Base-by-base conservation (phyloP, 2,329 filamentous ascomycete species). In the Mariannaea elegans region DNA sequence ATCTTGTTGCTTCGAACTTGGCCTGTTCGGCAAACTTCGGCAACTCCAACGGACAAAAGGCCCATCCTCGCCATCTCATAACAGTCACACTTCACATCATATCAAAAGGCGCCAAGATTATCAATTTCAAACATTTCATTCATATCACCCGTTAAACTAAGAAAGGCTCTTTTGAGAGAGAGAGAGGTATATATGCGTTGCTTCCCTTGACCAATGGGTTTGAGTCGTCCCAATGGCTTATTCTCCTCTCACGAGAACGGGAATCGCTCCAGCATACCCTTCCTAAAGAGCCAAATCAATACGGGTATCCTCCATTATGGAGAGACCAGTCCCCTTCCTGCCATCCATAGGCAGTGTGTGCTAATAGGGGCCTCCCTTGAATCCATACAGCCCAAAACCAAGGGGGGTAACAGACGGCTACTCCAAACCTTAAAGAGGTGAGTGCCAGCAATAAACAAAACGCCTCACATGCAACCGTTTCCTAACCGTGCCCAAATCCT, bases 401-500 rank as follows among this genome's bases (percentile, higher is more conserved):
- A n/a, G n/a, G n/a, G 24, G 29, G 32, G n/a, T 31, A 50, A 42
- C 29, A 42, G 53, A 50, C 34, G 31, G 45, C 32, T 31, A 41
- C 44, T 19, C 44, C 10, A 24, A 9, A 18, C 46, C 51, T 39
- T 34, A 45, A 57, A 41, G 48, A 65, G 47, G 46, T 21, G 45
- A 61, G 61, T 52, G 54, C 65, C 65, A 65, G 55, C 60, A 46
- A 62, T 65, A 67, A 64, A 49, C 48, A 69, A 56, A 71, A 75
- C 72, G 65, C 72, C 72, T 45, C 70, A 70, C 72, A 71, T 72
- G 66, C 67, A 69, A 62, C 55, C 65, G 45, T 46, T 62, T 36
- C 68, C 66, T 32, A 16, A 36, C 47, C 51, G 45, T 65, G 45
- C 60, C 55, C 59, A 58, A 56, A 66, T 61, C 53, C 61, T 53